Evolutionary conservation across 164 flowering plant species (phyloP).

Genomic region (Protea cynaroides): DNA sequence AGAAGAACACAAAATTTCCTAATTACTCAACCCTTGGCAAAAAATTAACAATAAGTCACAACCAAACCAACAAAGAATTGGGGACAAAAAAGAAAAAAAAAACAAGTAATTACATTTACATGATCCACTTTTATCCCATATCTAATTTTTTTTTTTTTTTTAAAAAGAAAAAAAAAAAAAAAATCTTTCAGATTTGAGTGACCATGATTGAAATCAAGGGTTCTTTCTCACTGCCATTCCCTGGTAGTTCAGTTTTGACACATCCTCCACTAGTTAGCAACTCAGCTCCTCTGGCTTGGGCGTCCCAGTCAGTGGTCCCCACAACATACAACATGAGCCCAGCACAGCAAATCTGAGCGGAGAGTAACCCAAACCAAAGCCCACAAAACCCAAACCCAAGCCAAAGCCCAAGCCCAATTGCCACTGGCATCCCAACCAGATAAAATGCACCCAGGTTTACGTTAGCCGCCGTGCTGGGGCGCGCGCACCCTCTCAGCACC

Average conservation of each 20-base stretch:
- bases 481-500: constrained; percentile 74
- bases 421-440: constrained; percentile 88
- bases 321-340: constrained; percentile 80
- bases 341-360: constrained; percentile 87
- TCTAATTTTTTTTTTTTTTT: too few species aligned
- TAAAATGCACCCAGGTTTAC: constrained; percentile 89
- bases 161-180: neutral
- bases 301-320: constrained; percentile 81
- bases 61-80: too few species aligned
- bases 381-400: constrained; percentile 68
- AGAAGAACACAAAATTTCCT: too few species aligned
- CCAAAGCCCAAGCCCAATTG: constrained; percentile 63
- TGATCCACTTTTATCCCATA: too few species aligned
- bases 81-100: too few species aligned
- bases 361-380: constrained; percentile 69
- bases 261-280: constrained; percentile 42
- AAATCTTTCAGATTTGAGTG: constrained; percentile 17
- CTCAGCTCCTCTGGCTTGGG: constrained; percentile 53
- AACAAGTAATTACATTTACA: too few species aligned
- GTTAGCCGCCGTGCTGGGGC: constrained; percentile 76
- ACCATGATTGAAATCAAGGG: constrained; percentile 48
- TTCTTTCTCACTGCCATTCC: constrained; percentile 21
- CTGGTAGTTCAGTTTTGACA: constrained; percentile 6
- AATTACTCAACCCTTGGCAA: too few species aligned
- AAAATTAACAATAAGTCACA: too few species aligned